phyloP scores from a whole-genome alignment of 768 basidiomycete genomes.

The Russula emetica region DNA sequence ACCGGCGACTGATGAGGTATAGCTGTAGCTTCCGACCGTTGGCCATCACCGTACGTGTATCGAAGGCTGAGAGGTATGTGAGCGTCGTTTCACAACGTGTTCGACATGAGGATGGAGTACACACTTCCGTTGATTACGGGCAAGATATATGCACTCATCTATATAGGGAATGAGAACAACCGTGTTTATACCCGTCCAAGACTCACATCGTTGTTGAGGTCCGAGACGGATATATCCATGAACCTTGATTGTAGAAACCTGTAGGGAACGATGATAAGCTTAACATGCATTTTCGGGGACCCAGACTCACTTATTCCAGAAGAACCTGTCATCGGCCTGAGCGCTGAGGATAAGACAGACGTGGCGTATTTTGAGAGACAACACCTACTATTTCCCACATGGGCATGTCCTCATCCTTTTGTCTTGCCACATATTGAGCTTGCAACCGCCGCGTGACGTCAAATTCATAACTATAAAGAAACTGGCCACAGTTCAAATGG shows the following conservation, averaged over 20 bases:
- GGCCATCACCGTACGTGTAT: slow-evolving; percentile 68
- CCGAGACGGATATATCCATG: slow-evolving; percentile 49
- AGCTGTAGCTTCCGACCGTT: slow-evolving; percentile 78
- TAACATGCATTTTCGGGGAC: neutral
- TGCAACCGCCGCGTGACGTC: slow-evolving; percentile 88
- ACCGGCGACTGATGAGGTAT: slow-evolving; percentile 88
- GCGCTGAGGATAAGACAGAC: slow-evolving; percentile 1
- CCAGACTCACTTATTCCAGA: slow-evolving; percentile 81
- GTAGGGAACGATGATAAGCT: slow-evolving; percentile 16
- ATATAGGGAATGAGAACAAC: slow-evolving; percentile 26
- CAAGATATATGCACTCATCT: slow-evolving; percentile 87
- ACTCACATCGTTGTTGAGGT: slow-evolving; percentile 64
- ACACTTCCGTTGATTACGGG: slow-evolving; percentile 93
- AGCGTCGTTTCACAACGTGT: slow-evolving; percentile 1
- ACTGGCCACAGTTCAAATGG: slow-evolving; percentile 73
- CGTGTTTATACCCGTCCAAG: neutral
- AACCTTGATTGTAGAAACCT: slow-evolving; percentile 58
- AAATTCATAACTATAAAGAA: slow-evolving; percentile 88
- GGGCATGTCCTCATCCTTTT: slow-evolving; percentile 49
- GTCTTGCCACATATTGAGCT: slow-evolving; percentile 62
- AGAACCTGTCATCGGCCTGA: slow-evolving; percentile 92
- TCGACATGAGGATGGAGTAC: slow-evolving; percentile 35
- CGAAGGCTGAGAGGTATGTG: slow-evolving; percentile 59
- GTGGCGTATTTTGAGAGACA: slow-evolving; percentile 2
- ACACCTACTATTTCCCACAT: slow-evolving; percentile 73